These are phyloP conservation scores for Pleurotus sapidus DNA, from an alignment of 768 basidiomycete genomes.

Conservation along the genomic window DNA sequence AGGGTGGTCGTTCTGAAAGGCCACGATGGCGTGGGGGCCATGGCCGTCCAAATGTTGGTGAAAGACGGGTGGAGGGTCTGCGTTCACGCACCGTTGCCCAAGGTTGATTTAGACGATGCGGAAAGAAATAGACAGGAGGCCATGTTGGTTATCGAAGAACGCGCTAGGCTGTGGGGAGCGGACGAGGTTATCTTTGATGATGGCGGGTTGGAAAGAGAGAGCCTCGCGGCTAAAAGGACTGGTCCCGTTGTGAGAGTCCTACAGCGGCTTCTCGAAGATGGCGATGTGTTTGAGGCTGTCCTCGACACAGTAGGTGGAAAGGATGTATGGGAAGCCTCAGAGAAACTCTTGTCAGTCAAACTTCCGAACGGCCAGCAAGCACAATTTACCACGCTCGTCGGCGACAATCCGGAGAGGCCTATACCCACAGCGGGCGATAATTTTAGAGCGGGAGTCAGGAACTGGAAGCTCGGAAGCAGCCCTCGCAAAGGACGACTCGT, in stretches of 20 bases:
- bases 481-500: slow-evolving; percentile 12
- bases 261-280: slow-evolving; percentile 46
- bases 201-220: slow-evolving; percentile 29
- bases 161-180: slow-evolving; percentile 66
- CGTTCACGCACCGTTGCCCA: slow-evolving; percentile 53
- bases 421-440: slow-evolving; percentile 72
- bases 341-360: slow-evolving; percentile 43
- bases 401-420: slow-evolving; percentile 61
- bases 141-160: slow-evolving; percentile 47
- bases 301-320: slow-evolving; percentile 83
- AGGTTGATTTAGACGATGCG: slow-evolving; percentile 20
- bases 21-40: slow-evolving; percentile 72
- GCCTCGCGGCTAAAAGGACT: slow-evolving; percentile 32
- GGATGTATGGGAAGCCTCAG: slow-evolving; percentile 74
- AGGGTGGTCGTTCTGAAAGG: slow-evolving; percentile 63
- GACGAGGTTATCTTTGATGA: slow-evolving; percentile 77
- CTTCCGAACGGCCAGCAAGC: slow-evolving; percentile 19
- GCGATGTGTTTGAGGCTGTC: slow-evolving; percentile 72
- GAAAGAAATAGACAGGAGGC: slow-evolving; percentile 21
- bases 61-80: slow-evolving; percentile 69
- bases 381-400: slow-evolving; percentile 81
- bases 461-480: slow-evolving; percentile 38
- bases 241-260: slow-evolving; percentile 50
- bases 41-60: slow-evolving; percentile 77
- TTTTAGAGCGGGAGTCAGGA: slow-evolving; percentile 69